A percentile compares a stretch with the other conserved stretches of the same genome.
Conservation (phyloP, 257 asterid genomes). For the Solanum bukasovii region DNA sequence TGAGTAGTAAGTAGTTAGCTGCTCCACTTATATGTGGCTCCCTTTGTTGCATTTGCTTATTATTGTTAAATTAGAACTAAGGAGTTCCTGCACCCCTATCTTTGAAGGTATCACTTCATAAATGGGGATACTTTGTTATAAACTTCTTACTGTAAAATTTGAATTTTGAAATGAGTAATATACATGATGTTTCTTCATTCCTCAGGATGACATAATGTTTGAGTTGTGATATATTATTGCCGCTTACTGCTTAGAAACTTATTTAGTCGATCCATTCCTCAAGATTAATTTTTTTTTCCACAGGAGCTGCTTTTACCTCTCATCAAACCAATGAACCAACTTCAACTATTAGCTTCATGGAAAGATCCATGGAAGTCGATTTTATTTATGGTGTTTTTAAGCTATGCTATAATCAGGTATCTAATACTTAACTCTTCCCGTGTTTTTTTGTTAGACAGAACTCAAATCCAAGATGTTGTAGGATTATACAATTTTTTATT, state of each 20-base stretch:
- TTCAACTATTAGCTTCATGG: slow-evolving; percentile 67
- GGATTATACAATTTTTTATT: background rate
- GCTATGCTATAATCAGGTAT: slow-evolving; percentile 56
- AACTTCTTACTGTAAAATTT: background rate
- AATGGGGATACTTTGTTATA: background rate
- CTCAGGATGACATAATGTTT: background rate
- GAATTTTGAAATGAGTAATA: background rate
- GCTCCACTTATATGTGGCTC: background rate
- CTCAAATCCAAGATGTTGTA: background rate
- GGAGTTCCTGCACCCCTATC: background rate
- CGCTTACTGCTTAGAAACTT: background rate
- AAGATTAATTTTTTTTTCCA: slow-evolving; percentile 4
- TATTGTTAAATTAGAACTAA: background rate
- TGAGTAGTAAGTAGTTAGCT: background rate
- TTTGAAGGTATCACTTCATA: background rate
- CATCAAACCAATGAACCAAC: slow-evolving; percentile 23
- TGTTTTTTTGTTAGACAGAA: background rate
- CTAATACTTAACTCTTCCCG: background rate
- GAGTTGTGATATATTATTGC: background rate
- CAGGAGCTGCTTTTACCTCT: slow-evolving; percentile 81
- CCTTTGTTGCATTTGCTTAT: background rate
- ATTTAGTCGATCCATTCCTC: background rate
- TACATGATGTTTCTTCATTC: background rate
- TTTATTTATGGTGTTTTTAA: slow-evolving; percentile 37
- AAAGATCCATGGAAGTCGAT: slow-evolving; percentile 62